Conservation (phyloP, 2,329 filamentous ascomycete genomes). For the Colletotrichum sp. region DNA sequence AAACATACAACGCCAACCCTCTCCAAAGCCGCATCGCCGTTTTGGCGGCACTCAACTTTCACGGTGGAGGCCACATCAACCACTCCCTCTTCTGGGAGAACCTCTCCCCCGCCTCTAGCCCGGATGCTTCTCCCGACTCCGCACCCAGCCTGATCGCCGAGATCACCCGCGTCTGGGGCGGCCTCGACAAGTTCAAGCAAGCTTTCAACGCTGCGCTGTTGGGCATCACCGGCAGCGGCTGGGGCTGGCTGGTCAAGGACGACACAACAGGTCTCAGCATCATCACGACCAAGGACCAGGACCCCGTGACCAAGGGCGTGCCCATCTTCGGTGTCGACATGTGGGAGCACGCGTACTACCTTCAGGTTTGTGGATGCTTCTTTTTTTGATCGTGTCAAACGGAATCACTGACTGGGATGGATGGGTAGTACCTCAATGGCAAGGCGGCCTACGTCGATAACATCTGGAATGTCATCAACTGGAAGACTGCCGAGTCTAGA, state of each 20-base stretch:
- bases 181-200: slow-evolving; percentile 67
- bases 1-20: slow-evolving; percentile 57
- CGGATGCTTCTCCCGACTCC: slow-evolving; percentile 59
- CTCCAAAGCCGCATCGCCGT: slow-evolving; percentile 62
- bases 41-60: slow-evolving; percentile 81
- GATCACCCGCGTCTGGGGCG: slow-evolving; percentile 72
- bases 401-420: slow-evolving; percentile 7
- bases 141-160: slow-evolving; percentile 65
- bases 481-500: slow-evolving; percentile 71
- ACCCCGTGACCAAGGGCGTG: slow-evolving; percentile 70
- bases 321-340: slow-evolving; percentile 83
- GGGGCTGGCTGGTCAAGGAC: slow-evolving; percentile 84
- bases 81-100: slow-evolving; percentile 94
- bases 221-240: slow-evolving; percentile 82
- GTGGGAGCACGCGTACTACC: slow-evolving; percentile 94
- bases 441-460: slow-evolving; percentile 78
- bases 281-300: slow-evolving; percentile 86
- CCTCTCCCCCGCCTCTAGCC: slow-evolving; percentile 65
- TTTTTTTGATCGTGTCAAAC: neutral
- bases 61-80: slow-evolving; percentile 92
- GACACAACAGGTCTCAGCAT: slow-evolving; percentile 67
- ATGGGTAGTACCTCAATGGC: slow-evolving; percentile 73
- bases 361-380: slow-evolving; percentile 61
- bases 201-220: slow-evolving; percentile 71
- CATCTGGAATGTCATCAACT: slow-evolving; percentile 82